phyloP scores from a whole-genome alignment of 306 rosid genomes.

The Vicia sativa region DNA sequence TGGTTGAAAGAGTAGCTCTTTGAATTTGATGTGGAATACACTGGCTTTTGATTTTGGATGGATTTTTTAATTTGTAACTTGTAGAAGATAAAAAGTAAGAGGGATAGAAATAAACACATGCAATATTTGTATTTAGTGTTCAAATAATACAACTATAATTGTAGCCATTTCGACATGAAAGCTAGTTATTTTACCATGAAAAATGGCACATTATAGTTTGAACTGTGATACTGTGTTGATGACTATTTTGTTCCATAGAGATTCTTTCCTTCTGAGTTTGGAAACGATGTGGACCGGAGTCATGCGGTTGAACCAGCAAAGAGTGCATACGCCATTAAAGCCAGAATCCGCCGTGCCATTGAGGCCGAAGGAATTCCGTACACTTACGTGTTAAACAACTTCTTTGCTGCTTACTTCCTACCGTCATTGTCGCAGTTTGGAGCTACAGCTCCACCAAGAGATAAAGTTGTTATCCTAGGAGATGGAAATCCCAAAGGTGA shows the following conservation, averaged over 20 bases:
- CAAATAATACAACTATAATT: too few relatives aligned
- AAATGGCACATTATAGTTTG: background rate
- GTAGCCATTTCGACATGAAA: too few relatives aligned
- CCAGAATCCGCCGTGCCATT: conserved; percentile 37
- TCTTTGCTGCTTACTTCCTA: conserved; percentile 47
- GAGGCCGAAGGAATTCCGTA: conserved; percentile 55
- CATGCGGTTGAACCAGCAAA: conserved; percentile 48
- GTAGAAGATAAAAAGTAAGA: too few relatives aligned
- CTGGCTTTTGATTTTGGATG: too few relatives aligned
- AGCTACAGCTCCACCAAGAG: conserved; percentile 45
- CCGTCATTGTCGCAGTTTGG: conserved; percentile 39
- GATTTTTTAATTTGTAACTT: too few relatives aligned
- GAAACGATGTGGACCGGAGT: conserved; percentile 47
- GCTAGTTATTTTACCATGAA: background rate
- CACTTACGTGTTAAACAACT: conserved; percentile 40
- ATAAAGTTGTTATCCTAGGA: conserved; percentile 48
- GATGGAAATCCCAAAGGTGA: conserved; percentile 55
- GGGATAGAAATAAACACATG: background rate
- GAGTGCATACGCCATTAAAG: conserved; percentile 32
- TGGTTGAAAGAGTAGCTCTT: too few relatives aligned
- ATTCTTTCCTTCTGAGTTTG: conserved; percentile 58
- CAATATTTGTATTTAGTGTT: too few relatives aligned
- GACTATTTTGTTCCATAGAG: conserved; percentile 38
- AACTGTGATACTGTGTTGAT: conserved; percentile 2
- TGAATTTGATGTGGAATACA: too few relatives aligned